Conservation (phyloP, 2,329 filamentous ascomycete genomes). For the Oidium heveae region DNA sequence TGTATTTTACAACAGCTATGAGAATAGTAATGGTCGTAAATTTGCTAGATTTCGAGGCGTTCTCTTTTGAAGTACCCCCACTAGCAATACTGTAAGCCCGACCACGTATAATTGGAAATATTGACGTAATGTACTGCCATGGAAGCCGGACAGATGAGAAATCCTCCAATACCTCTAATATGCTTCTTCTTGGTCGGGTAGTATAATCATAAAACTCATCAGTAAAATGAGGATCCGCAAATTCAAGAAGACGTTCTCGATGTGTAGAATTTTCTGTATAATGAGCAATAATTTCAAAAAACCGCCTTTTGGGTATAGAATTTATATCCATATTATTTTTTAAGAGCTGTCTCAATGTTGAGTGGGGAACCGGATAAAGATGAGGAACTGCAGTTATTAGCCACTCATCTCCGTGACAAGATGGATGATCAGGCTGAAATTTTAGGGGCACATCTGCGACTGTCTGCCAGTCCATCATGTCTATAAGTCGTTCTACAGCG, state of each 20-base stretch:
- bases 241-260: constrained; percentile 59
- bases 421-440: constrained; percentile 17
- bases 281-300: constrained; percentile 56
- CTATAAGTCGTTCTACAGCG: constrained; percentile 58
- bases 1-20: constrained; percentile 75
- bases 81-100: constrained; percentile 85
- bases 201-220: constrained; percentile 96
- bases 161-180: constrained; percentile 77
- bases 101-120: constrained; percentile 65
- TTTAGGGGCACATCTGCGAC: constrained; percentile 46
- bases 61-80: constrained; percentile 22
- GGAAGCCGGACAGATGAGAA: constrained; percentile 69
- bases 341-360: constrained; percentile 46
- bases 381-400: constrained; percentile 15
- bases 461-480: constrained; percentile 51
- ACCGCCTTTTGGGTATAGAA: constrained; percentile 65
- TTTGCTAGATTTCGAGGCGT: constrained; percentile 1
- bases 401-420: constrained; percentile 11
- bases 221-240: constrained; percentile 51
- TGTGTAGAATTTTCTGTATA: constrained; percentile 51
- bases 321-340: constrained; percentile 72
- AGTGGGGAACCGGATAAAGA: constrained; percentile 10
- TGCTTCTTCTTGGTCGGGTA: constrained; percentile 66
- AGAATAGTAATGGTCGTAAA: constrained; percentile 40
- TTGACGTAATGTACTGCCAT: constrained; percentile 40